Conservation (phyloP, 2,329 filamentous ascomycete species). For the Camillea tinctor region DNA sequence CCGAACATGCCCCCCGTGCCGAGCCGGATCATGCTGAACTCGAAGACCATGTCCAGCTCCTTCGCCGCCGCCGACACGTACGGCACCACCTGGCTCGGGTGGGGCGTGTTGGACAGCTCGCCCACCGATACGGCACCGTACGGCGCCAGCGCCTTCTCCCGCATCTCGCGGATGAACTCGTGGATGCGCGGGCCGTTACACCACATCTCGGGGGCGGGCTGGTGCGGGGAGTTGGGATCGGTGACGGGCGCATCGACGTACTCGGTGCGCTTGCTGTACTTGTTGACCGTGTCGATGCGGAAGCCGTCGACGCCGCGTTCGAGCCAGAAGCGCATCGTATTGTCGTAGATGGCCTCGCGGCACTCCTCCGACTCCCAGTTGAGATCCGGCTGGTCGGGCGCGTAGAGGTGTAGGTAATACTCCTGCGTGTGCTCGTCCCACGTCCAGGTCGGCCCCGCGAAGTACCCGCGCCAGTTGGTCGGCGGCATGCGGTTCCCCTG, state of each 20-base stretch:
- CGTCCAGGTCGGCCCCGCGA: slow-evolving; percentile 61
- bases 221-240: slow-evolving; percentile 37
- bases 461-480: slow-evolving; percentile 73
- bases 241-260: slow-evolving; percentile 53
- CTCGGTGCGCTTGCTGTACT: slow-evolving; percentile 60
- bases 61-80: slow-evolving; percentile 53
- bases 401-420: slow-evolving; percentile 73
- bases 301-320: slow-evolving; percentile 65
- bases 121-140: slow-evolving; percentile 63
- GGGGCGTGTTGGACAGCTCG: slow-evolving; percentile 57
- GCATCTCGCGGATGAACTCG: slow-evolving; percentile 61
- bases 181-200: slow-evolving; percentile 63
- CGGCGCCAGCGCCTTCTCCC: slow-evolving; percentile 47
- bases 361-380: slow-evolving; percentile 73
- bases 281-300: slow-evolving; percentile 67
- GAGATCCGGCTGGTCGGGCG: slow-evolving; percentile 69
- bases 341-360: slow-evolving; percentile 64
- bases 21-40: slow-evolving; percentile 56
- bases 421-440: slow-evolving; percentile 71
- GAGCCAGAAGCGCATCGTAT: slow-evolving; percentile 72
- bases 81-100: slow-evolving; percentile 49
- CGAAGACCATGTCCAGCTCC: slow-evolving; percentile 62
- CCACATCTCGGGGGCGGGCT: slow-evolving; percentile 50
- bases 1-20: slow-evolving; percentile 47
- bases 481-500: slow-evolving; percentile 65